Evolutionary conservation across 352 stramenopile genomes (phyloP), one percentile per base, ranked within the genome.

Genomic region (Globisporangium echinulatum): DNA sequence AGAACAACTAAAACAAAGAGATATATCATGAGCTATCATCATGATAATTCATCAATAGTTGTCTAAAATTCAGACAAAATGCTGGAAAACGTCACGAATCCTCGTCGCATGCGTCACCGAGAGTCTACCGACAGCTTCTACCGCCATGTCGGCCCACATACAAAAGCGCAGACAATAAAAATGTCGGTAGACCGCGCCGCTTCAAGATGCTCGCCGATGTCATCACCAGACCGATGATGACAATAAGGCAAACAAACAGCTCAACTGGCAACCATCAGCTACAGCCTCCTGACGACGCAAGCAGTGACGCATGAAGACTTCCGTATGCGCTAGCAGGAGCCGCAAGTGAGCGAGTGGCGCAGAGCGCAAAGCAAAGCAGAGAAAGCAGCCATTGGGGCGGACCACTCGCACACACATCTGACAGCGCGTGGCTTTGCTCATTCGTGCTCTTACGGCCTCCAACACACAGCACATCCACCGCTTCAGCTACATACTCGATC

Each of bases 371-470:
- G 25, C 25, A 25, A 25, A 25, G 25, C 25, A 25, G 25, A 25
- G 25, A 25, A 25, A 25, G 25, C 25, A 25, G 25, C 25, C 25
- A 25, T 25, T 25, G 25, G 25, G 25, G 25, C 25, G 25, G 25
- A 25, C 25, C 25, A 25, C 25, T 25, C 25, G 25, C 25, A 25
- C 25, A 25, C 25, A 4, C 48, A 14, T 52, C 39, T 52, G 40
- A 38, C 49, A 11, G 9, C 49, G 19, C 19, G 49, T 37, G 49
- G 25, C 49, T 53, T 53, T 53, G 49, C 49, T 53, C 49, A 53
- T 53, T 53, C 49, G 49, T 33, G 19, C 49, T 53, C 49, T 53
- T 15, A 25, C 49, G 10, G 11, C 11, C 49, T 53, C 49, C 10
- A n/a, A 15, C 49, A 40, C 14, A 9, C 14, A 36, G 42, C 25